Evolutionary conservation across 805 yeast species (phyloP).

Genomic region (Saccharomyces mikatae): DNA sequence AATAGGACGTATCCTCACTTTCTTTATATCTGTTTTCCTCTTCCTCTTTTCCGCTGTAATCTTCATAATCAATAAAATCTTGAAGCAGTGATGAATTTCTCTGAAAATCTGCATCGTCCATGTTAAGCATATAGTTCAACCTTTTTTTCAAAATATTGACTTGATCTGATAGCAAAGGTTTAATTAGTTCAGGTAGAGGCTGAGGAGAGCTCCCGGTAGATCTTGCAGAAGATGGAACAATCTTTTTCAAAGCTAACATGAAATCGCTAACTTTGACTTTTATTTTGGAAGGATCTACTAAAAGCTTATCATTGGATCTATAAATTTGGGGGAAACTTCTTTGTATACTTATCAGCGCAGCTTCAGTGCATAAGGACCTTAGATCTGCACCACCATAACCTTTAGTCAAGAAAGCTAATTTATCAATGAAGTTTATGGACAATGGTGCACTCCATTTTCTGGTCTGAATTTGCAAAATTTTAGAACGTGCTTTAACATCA

Average conservation of each 20-base stretch:
- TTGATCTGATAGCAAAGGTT: conserved; percentile 51
- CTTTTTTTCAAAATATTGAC: conserved; percentile 39
- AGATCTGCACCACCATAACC: conserved; percentile 98
- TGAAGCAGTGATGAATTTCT: conserved; percentile 25
- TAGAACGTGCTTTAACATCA: conserved; percentile 65
- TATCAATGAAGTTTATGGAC: conserved; percentile 46
- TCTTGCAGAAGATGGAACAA: conserved; percentile 87
- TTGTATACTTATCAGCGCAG: conserved; percentile 87
- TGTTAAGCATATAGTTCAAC: conserved; percentile 56
- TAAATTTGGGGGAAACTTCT: conserved; percentile 91
- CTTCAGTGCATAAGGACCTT: conserved; percentile 89
- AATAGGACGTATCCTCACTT: conserved; percentile 54
- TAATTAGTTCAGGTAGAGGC: conserved; percentile 69
- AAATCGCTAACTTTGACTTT: conserved; percentile 76
- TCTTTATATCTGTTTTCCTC: conserved; percentile 26
- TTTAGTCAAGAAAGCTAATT: conserved; percentile 73
- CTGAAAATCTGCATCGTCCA: conserved; percentile 19
- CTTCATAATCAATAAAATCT: conserved; percentile 30
- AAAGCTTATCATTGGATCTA: conserved; percentile 59
- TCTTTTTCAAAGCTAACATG: conserved; percentile 73
- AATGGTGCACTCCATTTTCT: conserved; percentile 79
- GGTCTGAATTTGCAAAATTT: conserved; percentile 79
- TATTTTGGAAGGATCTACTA: conserved; percentile 63
- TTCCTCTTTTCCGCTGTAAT: conserved; percentile 19
- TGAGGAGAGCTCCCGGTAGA: conserved; percentile 65